Evolutionary conservation across 345 rosid species (phyloP), one percentile per base, ranked within the genome.

Genomic region (Erodium maritimum): DNA sequence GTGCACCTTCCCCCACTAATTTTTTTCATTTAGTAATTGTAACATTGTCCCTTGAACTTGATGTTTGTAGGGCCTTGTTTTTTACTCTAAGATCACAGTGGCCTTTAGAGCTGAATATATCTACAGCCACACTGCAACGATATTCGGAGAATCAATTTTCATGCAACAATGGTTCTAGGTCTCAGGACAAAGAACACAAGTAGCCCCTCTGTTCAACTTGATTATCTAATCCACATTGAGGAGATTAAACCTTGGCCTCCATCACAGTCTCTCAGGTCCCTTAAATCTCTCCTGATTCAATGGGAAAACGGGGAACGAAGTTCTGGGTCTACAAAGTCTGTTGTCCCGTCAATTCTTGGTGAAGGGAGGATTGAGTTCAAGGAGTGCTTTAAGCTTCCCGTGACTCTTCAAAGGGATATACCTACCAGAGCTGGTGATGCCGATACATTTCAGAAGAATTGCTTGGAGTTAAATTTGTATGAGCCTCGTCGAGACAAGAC

Each of bases 221-320:
- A 82, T 70, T 91, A 86, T 67, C 7, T 73, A 33, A 73, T 91
- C 66, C 85, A 81, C 69, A 71, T 91, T 71, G 88, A 81, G 67
- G 87, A 88, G 34, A 79, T 91, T 70, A 80, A 79, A 75, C 98
- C 93, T 24, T 91, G 98, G 98, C 98, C 98, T 4, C 98, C 98
- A 20, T 86, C 96, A 23, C 93, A 82, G 59, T 84, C 94, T 4
- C 77, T 91, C 56, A 69, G 83, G 58, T 82, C 93, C 23, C 81
- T 91, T 5, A 90, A 93, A 22, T 86, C 98, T n/a, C 90, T 84
- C 62, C 51, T 86, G 8, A 77, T 91, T 52, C 98, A 84, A 50
- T 91, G 98, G 98, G 95, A 86, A 79, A 84, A 88, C 62, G 93
- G 95, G 52, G 86, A 76, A 46, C 83, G 83, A 46, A 76, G 53